phyloP scores from a whole-genome alignment of 1,139 yeast species.

The Scheffersomyces insectosa region DNA sequence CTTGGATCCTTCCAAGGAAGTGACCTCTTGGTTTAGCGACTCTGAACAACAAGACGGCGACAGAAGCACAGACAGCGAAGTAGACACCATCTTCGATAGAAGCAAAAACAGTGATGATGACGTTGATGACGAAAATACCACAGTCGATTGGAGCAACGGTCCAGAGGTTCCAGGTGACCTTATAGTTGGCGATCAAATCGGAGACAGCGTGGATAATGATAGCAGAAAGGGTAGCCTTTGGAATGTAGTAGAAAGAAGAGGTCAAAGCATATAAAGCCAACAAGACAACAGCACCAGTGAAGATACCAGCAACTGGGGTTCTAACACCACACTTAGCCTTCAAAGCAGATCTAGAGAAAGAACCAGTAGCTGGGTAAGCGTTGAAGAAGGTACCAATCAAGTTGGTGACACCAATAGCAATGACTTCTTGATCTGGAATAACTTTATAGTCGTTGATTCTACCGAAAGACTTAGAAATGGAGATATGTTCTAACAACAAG shows the following conservation, averaged over 20 bases:
- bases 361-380: slow-evolving; percentile 96
- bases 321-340: slow-evolving; percentile 95
- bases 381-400: slow-evolving; percentile 87
- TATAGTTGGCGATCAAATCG: slow-evolving; percentile 76
- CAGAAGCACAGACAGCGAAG: slow-evolving; percentile 84
- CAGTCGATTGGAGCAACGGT: slow-evolving; percentile 74
- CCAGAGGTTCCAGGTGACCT: slow-evolving; percentile 75
- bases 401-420: slow-evolving; percentile 92
- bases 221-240: slow-evolving; percentile 84
- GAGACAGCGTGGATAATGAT: slow-evolving; percentile 94
- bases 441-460: slow-evolving; percentile 89
- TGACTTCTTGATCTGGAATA: slow-evolving; percentile 88
- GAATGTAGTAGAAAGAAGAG: slow-evolving; percentile 81
- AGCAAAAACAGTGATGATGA: slow-evolving; percentile 76
- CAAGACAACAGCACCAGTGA: slow-evolving; percentile 86
- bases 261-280: slow-evolving; percentile 85
- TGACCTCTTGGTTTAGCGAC: slow-evolving; percentile 80
- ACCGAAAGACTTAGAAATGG: slow-evolving; percentile 92
- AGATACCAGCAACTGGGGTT: slow-evolving; percentile 91
- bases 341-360: slow-evolving; percentile 91
- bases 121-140: slow-evolving; percentile 73
- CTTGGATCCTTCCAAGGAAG: slow-evolving; percentile 75
- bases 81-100: slow-evolving; percentile 88
- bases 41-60: slow-evolving; percentile 70
- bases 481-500: slow-evolving; percentile 85